These are phyloP conservation scores for Leishmania lainsoni DNA, from an alignment of 208 protist species.

Conservation along the genomic window DNA sequence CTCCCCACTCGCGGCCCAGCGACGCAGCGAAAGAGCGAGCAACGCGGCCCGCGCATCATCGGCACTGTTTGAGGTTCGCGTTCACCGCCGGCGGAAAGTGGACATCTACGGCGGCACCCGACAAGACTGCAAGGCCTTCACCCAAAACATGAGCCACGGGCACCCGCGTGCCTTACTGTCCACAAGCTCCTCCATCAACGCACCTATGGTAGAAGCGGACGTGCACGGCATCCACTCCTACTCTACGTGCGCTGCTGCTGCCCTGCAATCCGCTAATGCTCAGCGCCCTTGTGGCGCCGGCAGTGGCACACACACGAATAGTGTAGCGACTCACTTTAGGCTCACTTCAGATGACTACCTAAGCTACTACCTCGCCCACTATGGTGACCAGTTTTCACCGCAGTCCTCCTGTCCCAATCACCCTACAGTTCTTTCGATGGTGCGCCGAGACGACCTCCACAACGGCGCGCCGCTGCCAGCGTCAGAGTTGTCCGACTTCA, in stretches of 20 bases:
- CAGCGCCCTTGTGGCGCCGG: neutral
- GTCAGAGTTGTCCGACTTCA: neutral
- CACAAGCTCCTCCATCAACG: neutral
- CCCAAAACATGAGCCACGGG: neutral
- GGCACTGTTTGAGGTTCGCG: slow-evolving; percentile 10
- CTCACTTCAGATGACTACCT: slow-evolving; percentile 21
- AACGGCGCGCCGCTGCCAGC: neutral
- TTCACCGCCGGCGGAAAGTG: slow-evolving; percentile 4
- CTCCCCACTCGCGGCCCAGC: slow-evolving; percentile 3
- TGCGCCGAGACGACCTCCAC: neutral
- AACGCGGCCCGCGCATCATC: neutral
- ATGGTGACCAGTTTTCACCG: slow-evolving; percentile 1
- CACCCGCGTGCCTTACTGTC: neutral
- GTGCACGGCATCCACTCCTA: neutral
- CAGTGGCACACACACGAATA: neutral
- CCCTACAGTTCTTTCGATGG: neutral
- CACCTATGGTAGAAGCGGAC: neutral
- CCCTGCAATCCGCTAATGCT: neutral
- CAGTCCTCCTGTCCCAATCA: neutral
- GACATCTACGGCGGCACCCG: neutral
- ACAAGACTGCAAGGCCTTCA: neutral
- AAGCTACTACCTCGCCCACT: slow-evolving; percentile 22
- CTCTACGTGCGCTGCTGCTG: neutral
- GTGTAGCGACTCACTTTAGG: neutral
- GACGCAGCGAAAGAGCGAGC: neutral